Conservation (phyloP, 225 moss, liverwort and hornwort species). For the Marchantia paleacea region DNA sequence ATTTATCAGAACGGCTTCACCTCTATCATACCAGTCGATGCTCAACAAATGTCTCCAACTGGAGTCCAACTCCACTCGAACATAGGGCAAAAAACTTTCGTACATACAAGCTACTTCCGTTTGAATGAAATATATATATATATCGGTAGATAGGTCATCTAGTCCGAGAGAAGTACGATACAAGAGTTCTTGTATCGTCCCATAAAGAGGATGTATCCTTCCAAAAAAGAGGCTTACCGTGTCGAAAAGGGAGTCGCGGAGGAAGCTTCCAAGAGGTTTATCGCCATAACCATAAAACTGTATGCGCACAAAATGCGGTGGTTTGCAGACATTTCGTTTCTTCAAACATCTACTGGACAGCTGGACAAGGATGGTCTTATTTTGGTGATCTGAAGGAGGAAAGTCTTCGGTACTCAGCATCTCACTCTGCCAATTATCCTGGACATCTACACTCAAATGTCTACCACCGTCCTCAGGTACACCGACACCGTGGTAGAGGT, state of each 20-base stretch:
- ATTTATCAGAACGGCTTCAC: not conserved
- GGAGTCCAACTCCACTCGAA: too few relatives aligned
- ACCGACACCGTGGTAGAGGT: not conserved
- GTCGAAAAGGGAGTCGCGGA: conserved; percentile 75
- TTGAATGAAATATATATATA: too few relatives aligned
- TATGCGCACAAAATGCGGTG: conserved; percentile 75
- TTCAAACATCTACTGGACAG: conserved; percentile 73
- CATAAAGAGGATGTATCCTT: too few relatives aligned
- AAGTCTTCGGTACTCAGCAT: conserved; percentile 55
- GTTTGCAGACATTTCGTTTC: conserved; percentile 68
- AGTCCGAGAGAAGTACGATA: too few relatives aligned
- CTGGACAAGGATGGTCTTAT: conserved; percentile 66
- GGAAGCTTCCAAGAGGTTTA: conserved; percentile 79
- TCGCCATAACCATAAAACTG: conserved; percentile 67
- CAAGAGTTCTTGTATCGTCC: not conserved
- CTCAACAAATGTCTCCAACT: too few relatives aligned
- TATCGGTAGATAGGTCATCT: too few relatives aligned
- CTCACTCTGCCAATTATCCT: conserved; percentile 33
- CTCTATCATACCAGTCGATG: too few relatives aligned
- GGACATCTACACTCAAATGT: conserved; percentile 27
- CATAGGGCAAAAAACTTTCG: not conserved
- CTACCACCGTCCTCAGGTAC: conserved; percentile 27
- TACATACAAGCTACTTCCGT: too few relatives aligned
- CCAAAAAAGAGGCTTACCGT: conserved; percentile 41
- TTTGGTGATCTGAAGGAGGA: conserved; percentile 68